Evolutionary conservation across 192 early-diverging fungal species (phyloP).

Genomic region (Mortierella hygrophila): DNA sequence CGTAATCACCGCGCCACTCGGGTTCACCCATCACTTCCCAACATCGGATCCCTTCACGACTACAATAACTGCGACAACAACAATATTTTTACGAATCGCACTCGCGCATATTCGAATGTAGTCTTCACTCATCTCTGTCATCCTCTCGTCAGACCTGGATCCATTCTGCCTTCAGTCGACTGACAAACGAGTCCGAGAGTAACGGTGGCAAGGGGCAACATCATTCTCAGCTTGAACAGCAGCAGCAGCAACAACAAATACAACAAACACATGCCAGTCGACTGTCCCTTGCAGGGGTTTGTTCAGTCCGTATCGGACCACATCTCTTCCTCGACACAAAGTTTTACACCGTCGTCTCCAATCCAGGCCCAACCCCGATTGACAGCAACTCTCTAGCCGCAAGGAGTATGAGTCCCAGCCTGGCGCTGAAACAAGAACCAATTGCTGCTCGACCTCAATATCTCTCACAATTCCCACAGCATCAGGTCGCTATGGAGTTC

Average conservation of each 20-base stretch:
- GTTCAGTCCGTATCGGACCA: conserved; percentile 66
- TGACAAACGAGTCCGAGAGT: not conserved
- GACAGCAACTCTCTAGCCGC: not conserved
- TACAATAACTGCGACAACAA: not conserved
- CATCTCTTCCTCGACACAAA: conserved; percentile 63
- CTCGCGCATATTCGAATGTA: not conserved
- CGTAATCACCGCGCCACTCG: not conserved
- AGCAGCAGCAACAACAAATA: not conserved
- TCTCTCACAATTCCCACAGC: not conserved
- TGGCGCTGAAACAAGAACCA: not conserved
- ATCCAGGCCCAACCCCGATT: not conserved
- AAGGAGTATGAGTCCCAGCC: not conserved
- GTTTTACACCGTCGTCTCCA: conserved; percentile 27
- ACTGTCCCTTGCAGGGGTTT: conserved; percentile 42
- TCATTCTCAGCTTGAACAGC: not conserved
- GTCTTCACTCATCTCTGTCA: conserved; percentile 22
- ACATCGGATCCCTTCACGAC: not conserved
- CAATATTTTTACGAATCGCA: too few relatives aligned
- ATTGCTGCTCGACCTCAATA: not conserved
- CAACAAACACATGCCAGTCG: not conserved
- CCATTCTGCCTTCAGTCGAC: conserved; percentile 29
- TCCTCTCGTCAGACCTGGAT: conserved; percentile 49
- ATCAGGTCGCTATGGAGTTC: conserved; percentile 64
- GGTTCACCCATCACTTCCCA: not conserved
- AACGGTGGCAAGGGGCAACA: conserved; percentile 7